Evolutionary conservation across 228 moss, liverwort and hornwort genomes (phyloP).

Genomic region (Sphagnum magellanicum): DNA sequence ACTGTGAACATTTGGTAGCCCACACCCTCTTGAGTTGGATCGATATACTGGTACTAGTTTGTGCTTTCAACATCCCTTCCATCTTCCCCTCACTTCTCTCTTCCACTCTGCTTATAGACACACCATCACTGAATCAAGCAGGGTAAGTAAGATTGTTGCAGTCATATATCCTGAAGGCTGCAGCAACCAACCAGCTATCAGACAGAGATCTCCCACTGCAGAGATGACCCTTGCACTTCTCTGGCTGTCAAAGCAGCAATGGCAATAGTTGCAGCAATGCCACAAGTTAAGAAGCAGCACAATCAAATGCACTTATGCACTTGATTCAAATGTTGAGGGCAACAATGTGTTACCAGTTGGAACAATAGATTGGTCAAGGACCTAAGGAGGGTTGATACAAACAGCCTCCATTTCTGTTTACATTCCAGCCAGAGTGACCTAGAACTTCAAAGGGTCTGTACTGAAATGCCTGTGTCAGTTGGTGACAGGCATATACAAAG

Average conservation of each 20-base stretch:
- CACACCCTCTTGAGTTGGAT: no score
- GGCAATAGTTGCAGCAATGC: slow-evolving; percentile 5
- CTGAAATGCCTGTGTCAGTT: slow-evolving; percentile 7
- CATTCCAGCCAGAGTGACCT: slow-evolving; percentile 14
- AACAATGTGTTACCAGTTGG: slow-evolving; percentile 90
- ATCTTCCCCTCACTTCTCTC: no score
- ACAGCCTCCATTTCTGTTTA: slow-evolving; percentile 20
- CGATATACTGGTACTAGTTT: no score
- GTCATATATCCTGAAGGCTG: slow-evolving; percentile 11
- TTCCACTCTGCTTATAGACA: neutral
- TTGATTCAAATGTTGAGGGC: slow-evolving; percentile 34
- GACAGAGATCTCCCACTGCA: slow-evolving; percentile 11
- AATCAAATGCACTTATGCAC: slow-evolving; percentile 28
- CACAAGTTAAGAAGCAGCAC: slow-evolving; percentile 4
- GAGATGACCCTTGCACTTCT: slow-evolving; percentile 11
- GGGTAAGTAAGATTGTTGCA: slow-evolving; percentile 11
- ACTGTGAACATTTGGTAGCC: neutral
- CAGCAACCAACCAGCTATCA: slow-evolving; percentile 1
- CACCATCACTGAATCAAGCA: neutral
- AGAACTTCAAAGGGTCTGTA: slow-evolving; percentile 32
- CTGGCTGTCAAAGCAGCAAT: slow-evolving; percentile 13
- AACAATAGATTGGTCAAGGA: slow-evolving; percentile 32
- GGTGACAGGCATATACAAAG: slow-evolving; percentile 11
- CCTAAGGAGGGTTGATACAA: slow-evolving; percentile 21
- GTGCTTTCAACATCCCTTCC: no score